Percentiles rank a stretch among this genome's conserved stretches.
phyloP scores from a whole-genome alignment of 192 early-diverging fungal genomes.

The Kickxella alabastrina region DNA sequence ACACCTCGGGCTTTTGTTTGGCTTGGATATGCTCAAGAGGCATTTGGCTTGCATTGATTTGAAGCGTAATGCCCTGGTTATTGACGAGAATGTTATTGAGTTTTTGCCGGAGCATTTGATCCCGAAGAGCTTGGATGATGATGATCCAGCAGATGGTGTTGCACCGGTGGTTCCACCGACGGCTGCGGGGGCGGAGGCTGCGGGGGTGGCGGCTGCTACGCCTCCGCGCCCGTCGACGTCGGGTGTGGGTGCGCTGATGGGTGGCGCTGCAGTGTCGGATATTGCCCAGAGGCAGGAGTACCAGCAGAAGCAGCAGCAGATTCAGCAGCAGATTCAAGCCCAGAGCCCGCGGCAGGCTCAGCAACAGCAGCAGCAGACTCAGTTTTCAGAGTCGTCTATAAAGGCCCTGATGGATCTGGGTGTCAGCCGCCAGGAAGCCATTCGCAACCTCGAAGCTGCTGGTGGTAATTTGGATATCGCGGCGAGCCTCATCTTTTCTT shows the following conservation, averaged over 20 bases:
- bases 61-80: conserved; percentile 71
- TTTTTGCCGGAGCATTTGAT: conserved; percentile 92
- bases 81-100: conserved; percentile 73
- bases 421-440: conserved; percentile 71
- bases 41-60: conserved; percentile 93
- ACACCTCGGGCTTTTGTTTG: conserved; percentile 86
- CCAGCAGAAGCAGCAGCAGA: conserved; percentile 24
- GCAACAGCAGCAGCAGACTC: conserved; percentile 4
- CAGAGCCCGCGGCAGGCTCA: too few species aligned
- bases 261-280: background rate
- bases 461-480: conserved; percentile 85
- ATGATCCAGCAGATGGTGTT: conserved; percentile 12
- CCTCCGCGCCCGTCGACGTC: too few species aligned
- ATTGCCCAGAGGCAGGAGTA: conserved; percentile 1
- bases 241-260: conserved; percentile 7
- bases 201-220: too few species aligned
- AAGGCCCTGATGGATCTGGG: conserved; percentile 74
- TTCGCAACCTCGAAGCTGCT: conserved; percentile 70
- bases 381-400: conserved; percentile 65
- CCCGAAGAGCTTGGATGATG: conserved; percentile 57
- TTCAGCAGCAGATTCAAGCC: conserved; percentile 13
- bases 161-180: conserved; percentile 9
- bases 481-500: conserved; percentile 76
- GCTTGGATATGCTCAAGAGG: conserved; percentile 92
- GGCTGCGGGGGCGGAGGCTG: too few species aligned